Evolutionary conservation across 2,329 filamentous ascomycete species (phyloP).

Genomic region (Colletotrichum liriopes): DNA sequence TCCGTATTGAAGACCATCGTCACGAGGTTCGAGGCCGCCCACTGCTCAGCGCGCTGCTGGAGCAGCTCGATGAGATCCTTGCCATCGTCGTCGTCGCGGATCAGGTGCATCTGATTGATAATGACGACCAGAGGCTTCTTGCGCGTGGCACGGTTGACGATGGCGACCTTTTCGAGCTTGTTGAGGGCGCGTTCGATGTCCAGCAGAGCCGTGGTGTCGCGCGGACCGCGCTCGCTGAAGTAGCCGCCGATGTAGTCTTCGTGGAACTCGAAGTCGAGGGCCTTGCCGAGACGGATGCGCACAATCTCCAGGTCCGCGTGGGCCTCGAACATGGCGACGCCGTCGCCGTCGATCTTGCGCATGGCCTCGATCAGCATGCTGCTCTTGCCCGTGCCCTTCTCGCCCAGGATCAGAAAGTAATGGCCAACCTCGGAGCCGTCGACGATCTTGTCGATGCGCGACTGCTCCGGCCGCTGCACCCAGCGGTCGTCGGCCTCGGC

Average conservation of each 20-base stretch:
- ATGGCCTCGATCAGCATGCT: conserved; percentile 97
- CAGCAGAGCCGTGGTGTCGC: conserved; percentile 91
- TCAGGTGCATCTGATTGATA: conserved; percentile 92
- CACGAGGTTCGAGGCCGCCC: conserved; percentile 92
- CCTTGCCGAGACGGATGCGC: conserved; percentile 91
- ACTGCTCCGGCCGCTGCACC: conserved; percentile 88
- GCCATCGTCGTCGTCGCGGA: conserved; percentile 94
- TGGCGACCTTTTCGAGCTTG: conserved; percentile 95
- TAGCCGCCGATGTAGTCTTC: conserved; percentile 98
- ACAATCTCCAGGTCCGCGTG: conserved; percentile 97
- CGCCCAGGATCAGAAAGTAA: conserved; percentile 92
- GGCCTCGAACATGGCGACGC: conserved; percentile 95
- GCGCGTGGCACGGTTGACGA: conserved; percentile 75
- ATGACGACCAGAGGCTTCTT: conserved; percentile 88
- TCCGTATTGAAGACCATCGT: conserved; percentile 97
- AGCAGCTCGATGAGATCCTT: conserved; percentile 93
- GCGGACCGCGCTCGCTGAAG: conserved; percentile 93
- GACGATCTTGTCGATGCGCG: conserved; percentile 86
- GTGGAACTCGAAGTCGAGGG: conserved; percentile 95
- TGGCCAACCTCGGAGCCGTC: conserved; percentile 81
- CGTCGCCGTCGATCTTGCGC: conserved; percentile 90
- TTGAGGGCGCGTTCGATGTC: conserved; percentile 98
- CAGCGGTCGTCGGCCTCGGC: conserved; percentile 75
- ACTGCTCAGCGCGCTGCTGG: conserved; percentile 95
- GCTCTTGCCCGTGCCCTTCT: conserved; percentile 97